Conservation (phyloP, 2,329 filamentous ascomycete genomes). For the Akanthomyces dipterigenus region DNA sequence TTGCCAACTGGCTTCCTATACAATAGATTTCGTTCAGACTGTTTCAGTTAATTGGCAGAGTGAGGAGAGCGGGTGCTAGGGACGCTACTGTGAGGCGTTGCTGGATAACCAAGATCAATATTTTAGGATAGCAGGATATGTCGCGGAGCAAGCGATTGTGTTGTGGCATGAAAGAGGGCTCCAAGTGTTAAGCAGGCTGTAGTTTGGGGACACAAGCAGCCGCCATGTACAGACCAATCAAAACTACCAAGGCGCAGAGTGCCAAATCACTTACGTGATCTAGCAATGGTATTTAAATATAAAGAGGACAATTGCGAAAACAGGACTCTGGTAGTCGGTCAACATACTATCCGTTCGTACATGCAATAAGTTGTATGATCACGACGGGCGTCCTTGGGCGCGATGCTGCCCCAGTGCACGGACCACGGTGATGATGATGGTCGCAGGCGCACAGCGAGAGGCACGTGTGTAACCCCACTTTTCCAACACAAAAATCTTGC, state of each 20-base stretch:
- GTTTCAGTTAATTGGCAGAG: not conserved
- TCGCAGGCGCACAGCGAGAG: conserved; percentile 1
- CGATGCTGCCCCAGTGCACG: not conserved
- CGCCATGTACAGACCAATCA: too few species aligned
- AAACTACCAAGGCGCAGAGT: not conserved
- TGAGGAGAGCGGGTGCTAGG: not conserved
- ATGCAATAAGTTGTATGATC: not conserved
- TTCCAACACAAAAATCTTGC: conserved; percentile 18
- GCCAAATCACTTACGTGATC: not conserved
- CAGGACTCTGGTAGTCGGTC: not conserved
- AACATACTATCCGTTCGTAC: too few species aligned
- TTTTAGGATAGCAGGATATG: not conserved
- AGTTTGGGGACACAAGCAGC: not conserved
- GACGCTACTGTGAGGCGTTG: not conserved
- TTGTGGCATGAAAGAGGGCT: not conserved
- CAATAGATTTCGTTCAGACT: conserved; percentile 3
- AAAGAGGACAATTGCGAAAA: not conserved
- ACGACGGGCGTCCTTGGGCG: not conserved
- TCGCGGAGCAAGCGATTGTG: not conserved
- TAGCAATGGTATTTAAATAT: too few species aligned
- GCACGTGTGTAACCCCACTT: conserved; percentile 26
- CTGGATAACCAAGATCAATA: not conserved
- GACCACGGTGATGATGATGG: conserved; percentile 8
- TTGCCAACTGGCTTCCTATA: not conserved
- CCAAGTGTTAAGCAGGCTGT: not conserved